A percentile compares a stretch with the other conserved stretches of the same genome.
Evolutionary conservation across 2,329 filamentous ascomycete genomes (phyloP).

Genomic region (Talaromyces sp.): DNA sequence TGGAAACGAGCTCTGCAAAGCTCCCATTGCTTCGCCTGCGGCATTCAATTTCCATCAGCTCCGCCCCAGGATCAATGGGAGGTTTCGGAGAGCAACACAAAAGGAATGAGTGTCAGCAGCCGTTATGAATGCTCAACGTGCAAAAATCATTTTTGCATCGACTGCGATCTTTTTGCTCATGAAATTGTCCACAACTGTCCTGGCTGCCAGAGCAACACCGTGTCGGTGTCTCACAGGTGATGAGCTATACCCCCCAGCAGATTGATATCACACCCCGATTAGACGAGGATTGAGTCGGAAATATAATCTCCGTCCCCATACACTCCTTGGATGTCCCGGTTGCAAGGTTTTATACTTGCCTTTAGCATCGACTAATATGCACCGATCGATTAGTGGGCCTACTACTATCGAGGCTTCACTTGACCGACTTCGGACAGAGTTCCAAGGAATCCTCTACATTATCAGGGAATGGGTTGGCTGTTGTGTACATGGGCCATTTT

Average conservation of each 20-base stretch:
- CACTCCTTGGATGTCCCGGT: background rate
- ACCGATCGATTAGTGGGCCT: background rate
- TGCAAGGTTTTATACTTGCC: background rate
- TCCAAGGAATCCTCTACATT: background rate
- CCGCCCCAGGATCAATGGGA: slow-evolving; percentile 36
- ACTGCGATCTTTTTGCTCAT: slow-evolving; percentile 94
- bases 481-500: too few relatives aligned
- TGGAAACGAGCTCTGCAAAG: slow-evolving; percentile 67
- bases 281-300: background rate
- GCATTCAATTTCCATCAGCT: slow-evolving; percentile 62
- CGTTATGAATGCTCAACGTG: slow-evolving; percentile 89
- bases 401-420: background rate
- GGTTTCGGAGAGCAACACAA: slow-evolving; percentile 37
- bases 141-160: slow-evolving; percentile 88
- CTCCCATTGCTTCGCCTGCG: slow-evolving; percentile 72
- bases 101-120: slow-evolving; percentile 76
- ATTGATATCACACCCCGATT: background rate
- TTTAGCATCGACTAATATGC: background rate
- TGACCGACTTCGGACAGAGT: background rate
- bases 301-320: background rate
- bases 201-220: slow-evolving; percentile 62
- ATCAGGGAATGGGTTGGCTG: background rate
- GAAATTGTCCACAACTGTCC: slow-evolving; percentile 95
- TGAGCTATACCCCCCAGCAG: background rate
- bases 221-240: background rate